Evolutionary conservation across 805 yeast genomes (phyloP).

Genomic region (Nakazawaea ernobii): DNA sequence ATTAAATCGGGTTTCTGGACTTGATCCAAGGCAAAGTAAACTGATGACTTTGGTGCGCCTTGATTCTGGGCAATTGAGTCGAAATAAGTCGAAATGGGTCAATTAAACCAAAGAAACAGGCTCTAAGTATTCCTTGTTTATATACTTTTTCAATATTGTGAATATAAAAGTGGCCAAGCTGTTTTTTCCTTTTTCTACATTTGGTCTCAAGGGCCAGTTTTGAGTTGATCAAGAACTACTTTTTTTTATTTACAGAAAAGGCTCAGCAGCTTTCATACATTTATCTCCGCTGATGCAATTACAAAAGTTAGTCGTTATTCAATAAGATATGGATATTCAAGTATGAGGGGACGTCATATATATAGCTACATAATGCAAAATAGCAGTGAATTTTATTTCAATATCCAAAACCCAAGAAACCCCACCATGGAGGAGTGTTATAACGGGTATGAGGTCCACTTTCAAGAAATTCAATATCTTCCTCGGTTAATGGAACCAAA

Average conservation of each 20-base stretch:
- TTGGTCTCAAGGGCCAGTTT: background rate
- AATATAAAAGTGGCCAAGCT: conserved; percentile 5
- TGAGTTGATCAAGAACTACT: background rate
- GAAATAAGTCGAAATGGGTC: background rate
- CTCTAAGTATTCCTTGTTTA: too few species aligned
- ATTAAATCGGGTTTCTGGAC: background rate
- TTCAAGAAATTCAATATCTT: conserved; percentile 24
- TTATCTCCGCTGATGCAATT: too few species aligned
- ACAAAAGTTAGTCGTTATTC: background rate
- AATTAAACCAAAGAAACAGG: too few species aligned
- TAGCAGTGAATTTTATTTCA: too few species aligned
- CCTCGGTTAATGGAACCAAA: conserved; percentile 29
- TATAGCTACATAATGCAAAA: too few species aligned
- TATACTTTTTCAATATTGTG: background rate
- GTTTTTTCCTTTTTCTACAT: background rate
- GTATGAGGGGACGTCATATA: too few species aligned
- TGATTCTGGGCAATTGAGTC: background rate
- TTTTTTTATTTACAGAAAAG: too few species aligned
- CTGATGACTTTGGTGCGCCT: too few species aligned
- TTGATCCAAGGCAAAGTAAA: too few species aligned
- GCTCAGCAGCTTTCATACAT: too few species aligned
- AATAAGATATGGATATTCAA: background rate
- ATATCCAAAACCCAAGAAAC: conserved; percentile 8
- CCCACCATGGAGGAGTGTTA: conserved; percentile 11
- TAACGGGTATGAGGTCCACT: conserved; percentile 7